Conservation (phyloP, 2,329 filamentous ascomycete species). For the Gyromitra esculenta region DNA sequence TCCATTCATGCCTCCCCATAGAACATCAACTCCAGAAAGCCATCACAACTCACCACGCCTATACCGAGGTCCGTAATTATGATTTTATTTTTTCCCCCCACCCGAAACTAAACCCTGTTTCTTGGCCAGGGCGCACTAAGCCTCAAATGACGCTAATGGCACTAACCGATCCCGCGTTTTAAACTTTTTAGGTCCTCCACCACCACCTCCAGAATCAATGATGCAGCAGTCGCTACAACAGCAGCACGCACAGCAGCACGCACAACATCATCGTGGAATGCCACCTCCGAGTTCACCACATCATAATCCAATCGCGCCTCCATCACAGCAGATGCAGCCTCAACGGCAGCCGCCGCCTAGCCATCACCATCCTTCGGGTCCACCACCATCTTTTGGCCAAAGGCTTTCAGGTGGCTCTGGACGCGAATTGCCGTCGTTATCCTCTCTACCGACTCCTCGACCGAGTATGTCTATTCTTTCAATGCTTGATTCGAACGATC, state of each 20-base stretch:
- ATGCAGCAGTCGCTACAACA: constrained; percentile 48
- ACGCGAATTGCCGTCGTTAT: constrained; percentile 50
- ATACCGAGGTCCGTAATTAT: constrained; percentile 51
- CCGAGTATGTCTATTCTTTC: constrained; percentile 79
- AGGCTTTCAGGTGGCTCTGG: constrained; percentile 31
- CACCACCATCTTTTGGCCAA: constrained; percentile 61
- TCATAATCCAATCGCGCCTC: constrained; percentile 48
- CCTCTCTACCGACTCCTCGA: constrained; percentile 60
- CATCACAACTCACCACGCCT: constrained; percentile 52
- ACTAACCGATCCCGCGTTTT: constrained; percentile 51
- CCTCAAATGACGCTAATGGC: constrained; percentile 43
- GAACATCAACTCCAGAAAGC: constrained; percentile 52
- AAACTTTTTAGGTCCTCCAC: constrained; percentile 39
- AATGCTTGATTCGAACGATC: constrained; percentile 67
- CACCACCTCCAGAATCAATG: constrained; percentile 50
- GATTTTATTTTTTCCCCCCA: constrained; percentile 6
- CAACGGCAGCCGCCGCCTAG: constrained; percentile 60
- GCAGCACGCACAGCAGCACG: constrained; percentile 38
- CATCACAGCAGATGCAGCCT: constrained; percentile 60
- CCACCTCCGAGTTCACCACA: constrained; percentile 57
- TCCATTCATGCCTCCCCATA: constrained; percentile 50
- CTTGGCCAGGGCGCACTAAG: constrained; percentile 45
- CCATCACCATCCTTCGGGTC: constrained; percentile 57
- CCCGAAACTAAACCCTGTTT: constrained; percentile 39
- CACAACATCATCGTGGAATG: constrained; percentile 52